Conservation (phyloP, 805 yeast species). For the Metschnikowia colocasiae region DNA sequence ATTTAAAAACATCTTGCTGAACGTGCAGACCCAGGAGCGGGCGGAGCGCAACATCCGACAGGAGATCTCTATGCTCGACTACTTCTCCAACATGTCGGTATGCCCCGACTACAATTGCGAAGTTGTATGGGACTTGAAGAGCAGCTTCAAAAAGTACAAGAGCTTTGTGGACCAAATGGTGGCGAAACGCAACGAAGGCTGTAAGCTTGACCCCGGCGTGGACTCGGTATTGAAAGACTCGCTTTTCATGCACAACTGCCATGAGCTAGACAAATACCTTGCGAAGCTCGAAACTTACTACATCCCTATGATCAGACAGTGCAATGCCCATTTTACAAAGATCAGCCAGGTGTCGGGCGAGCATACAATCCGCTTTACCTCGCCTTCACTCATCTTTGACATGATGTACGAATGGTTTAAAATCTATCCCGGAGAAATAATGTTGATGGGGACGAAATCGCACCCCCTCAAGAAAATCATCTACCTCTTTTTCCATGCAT, state of each 20-base stretch:
- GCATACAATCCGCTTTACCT: conserved; percentile 22
- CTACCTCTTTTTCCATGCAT: conserved; percentile 32
- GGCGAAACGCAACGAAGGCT: conserved; percentile 8
- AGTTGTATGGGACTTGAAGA: conserved; percentile 25
- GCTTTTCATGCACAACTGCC: conserved; percentile 17
- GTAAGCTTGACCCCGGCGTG: conserved; percentile 3
- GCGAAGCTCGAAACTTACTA: conserved; percentile 23
- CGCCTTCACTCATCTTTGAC: conserved; percentile 32
- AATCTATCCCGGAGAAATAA: conserved; percentile 31
- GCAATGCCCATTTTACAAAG: conserved; percentile 25
- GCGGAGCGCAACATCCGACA: conserved; percentile 4
- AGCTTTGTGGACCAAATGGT: conserved; percentile 17
- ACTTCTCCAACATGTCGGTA: conserved; percentile 20
- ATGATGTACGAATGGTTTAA: conserved; percentile 35
- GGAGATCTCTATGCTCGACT: conserved; percentile 21
- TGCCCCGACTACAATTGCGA: conserved; percentile 36
- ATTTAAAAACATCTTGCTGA: conserved; percentile 21
- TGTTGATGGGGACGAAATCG: conserved; percentile 25
- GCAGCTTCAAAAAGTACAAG: conserved; percentile 27
- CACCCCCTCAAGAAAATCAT: conserved; percentile 32
- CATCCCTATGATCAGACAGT: conserved; percentile 25
- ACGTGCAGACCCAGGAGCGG: conserved; percentile 18
- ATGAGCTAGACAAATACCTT: conserved; percentile 32
- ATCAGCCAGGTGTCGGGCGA: conserved; percentile 13
- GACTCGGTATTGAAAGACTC: conserved; percentile 11